Conservation (phyloP, 768 basidiomycete genomes). For the Albatrellus ellisii region DNA sequence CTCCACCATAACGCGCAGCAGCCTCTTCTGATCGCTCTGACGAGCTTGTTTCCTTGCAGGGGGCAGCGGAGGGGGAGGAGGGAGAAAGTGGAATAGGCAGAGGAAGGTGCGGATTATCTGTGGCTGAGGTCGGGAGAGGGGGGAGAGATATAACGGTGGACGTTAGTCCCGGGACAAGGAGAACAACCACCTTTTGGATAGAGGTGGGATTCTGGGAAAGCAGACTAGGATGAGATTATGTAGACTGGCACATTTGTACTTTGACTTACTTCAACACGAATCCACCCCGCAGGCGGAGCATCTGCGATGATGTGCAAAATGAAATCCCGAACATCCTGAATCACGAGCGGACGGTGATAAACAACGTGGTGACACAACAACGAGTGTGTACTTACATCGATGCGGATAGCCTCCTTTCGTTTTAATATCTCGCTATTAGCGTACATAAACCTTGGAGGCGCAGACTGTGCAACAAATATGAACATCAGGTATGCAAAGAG, state of each 20-base stretch:
- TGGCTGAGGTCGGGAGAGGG: conserved; percentile 56
- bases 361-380: not conserved
- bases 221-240: conserved; percentile 1
- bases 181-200: conserved; percentile 65
- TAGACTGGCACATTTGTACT: not conserved
- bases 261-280: conserved; percentile 58
- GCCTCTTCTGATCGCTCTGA: conserved; percentile 11
- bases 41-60: conserved; percentile 13
- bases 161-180: conserved; percentile 83
- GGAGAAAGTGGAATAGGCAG: conserved; percentile 30
- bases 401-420: conserved; percentile 61
- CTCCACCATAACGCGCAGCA: conserved; percentile 16
- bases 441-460: conserved; percentile 72
- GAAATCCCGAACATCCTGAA: conserved; percentile 80
- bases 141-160: conserved; percentile 61
- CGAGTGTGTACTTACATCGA: conserved; percentile 43
- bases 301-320: conserved; percentile 73
- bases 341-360: not conserved
- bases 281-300: conserved; percentile 77
- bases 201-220: conserved; percentile 47
- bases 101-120: conserved; percentile 41
- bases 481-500: conserved; percentile 10
- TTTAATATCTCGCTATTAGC: conserved; percentile 62
- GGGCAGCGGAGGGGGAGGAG: conserved; percentile 15
- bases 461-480: conserved; percentile 23